These are phyloP conservation scores for Lentithecium fluviatile DNA, from an alignment of 495 filamentous ascomycete genomes.

Conservation along the genomic window DNA sequence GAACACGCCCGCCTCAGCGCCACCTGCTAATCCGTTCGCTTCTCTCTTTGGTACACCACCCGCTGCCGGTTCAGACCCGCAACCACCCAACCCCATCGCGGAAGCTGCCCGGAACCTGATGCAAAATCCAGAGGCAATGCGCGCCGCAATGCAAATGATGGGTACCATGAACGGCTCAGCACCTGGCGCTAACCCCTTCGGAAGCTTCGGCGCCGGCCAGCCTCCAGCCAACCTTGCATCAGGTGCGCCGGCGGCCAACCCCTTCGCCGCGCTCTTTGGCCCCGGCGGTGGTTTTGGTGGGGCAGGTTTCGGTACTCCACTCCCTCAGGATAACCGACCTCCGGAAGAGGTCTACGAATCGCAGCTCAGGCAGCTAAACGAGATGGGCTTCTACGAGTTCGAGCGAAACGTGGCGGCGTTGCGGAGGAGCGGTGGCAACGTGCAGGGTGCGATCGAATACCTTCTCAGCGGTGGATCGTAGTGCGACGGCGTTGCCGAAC, in stretches of 20 bases:
- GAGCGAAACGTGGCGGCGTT: slow-evolving; percentile 88
- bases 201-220: neutral
- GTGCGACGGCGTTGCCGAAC: too few species aligned
- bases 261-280: slow-evolving; percentile 30
- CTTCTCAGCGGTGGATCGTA: slow-evolving; percentile 46
- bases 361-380: slow-evolving; percentile 90
- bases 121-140: slow-evolving; percentile 46
- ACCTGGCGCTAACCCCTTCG: neutral
- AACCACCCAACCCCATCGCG: slow-evolving; percentile 41
- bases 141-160: slow-evolving; percentile 49
- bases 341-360: slow-evolving; percentile 91
- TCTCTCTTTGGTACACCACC: slow-evolving; percentile 50
- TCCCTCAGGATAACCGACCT: slow-evolving; percentile 74
- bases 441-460: slow-evolving; percentile 91
- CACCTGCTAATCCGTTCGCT: slow-evolving; percentile 55
- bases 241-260: slow-evolving; percentile 18
- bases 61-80: slow-evolving; percentile 37
- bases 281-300: slow-evolving; percentile 20
- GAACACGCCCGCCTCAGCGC: slow-evolving; percentile 12
- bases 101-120: slow-evolving; percentile 47
- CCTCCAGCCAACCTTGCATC: neutral
- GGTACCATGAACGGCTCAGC: neutral
- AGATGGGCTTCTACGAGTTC: slow-evolving; percentile 99
- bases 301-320: slow-evolving; percentile 41
- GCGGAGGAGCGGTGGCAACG: slow-evolving; percentile 85